Evolutionary conservation across 1,284 basidiomycete species (phyloP).

Genomic region (Wolfiporia cocos): DNA sequence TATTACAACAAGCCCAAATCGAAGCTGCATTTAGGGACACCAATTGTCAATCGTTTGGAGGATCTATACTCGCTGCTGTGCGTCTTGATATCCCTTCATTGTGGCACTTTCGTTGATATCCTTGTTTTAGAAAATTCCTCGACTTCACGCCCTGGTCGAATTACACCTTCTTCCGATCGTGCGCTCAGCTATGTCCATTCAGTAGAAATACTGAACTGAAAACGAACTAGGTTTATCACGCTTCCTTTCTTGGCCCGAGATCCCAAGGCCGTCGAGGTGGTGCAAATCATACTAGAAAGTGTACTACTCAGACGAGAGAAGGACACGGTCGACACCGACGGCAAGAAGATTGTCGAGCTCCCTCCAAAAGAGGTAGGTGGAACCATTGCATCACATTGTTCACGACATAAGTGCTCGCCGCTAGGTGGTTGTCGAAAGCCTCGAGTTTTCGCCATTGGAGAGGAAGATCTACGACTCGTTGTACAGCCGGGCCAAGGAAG

Average conservation of each 20-base stretch:
- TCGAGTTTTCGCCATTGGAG: slow-evolving; percentile 75
- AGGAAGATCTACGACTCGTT: slow-evolving; percentile 79
- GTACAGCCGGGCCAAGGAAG: slow-evolving; percentile 58
- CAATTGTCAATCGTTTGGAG: slow-evolving; percentile 93
- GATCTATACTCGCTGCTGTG: slow-evolving; percentile 88
- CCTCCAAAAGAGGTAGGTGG: slow-evolving; percentile 75
- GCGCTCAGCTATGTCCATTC: slow-evolving; percentile 18
- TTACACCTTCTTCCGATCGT: slow-evolving; percentile 84
- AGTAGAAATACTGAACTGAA: background rate
- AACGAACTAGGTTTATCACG: slow-evolving; percentile 72
- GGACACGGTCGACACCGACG: slow-evolving; percentile 85
- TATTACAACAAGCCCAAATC: background rate
- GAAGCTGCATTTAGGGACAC: slow-evolving; percentile 57
- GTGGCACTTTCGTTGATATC: background rate
- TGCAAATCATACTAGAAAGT: slow-evolving; percentile 89
- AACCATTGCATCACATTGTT: no score
- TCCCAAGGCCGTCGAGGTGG: slow-evolving; percentile 87
- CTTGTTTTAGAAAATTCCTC: slow-evolving; percentile 73
- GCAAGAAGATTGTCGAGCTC: slow-evolving; percentile 84
- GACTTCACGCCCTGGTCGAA: slow-evolving; percentile 90
- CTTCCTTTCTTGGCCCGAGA: slow-evolving; percentile 85
- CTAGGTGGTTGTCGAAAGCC: slow-evolving; percentile 42
- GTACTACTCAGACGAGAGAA: slow-evolving; percentile 92
- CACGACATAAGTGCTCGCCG: no score
- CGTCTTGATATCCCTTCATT: slow-evolving; percentile 20